phyloP scores from a whole-genome alignment of 1,139 yeast genomes.

The Nakaseomyces sp. region DNA sequence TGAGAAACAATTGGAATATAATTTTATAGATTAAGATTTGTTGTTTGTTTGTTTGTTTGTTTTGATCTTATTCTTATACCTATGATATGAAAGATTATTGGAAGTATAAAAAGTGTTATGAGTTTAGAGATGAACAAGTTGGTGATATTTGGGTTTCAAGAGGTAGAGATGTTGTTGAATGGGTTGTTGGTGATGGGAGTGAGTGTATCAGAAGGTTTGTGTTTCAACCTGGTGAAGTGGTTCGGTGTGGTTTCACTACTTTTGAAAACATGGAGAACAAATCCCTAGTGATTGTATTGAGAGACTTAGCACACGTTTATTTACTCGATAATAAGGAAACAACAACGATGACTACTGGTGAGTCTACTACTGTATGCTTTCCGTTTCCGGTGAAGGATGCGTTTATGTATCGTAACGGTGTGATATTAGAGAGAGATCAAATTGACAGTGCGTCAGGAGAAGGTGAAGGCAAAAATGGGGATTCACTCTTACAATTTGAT shows the following conservation, averaged over 20 bases:
- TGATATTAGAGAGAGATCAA: conserved; percentile 21
- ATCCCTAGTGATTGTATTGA: conserved; percentile 24
- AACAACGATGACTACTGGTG: conserved; percentile 13
- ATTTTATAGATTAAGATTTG: too few relatives aligned
- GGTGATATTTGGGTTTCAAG: conserved; percentile 25
- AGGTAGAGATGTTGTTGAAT: conserved; percentile 19
- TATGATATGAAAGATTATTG: background rate
- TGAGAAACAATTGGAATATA: too few relatives aligned
- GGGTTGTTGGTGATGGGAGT: conserved; percentile 18
- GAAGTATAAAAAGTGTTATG: background rate
- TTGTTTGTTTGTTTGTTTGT: background rate
- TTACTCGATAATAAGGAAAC: conserved; percentile 10
- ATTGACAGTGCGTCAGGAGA: too few relatives aligned
- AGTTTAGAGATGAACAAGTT: background rate
- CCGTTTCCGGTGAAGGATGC: conserved; percentile 27
- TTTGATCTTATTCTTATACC: background rate
- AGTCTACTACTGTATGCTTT: conserved; percentile 21
- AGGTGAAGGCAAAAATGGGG: too few relatives aligned
- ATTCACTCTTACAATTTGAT: background rate
- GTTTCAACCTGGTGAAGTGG: conserved; percentile 15
- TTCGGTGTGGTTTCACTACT: conserved; percentile 27
- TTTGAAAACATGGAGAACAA: conserved; percentile 19
- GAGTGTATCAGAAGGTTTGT: conserved; percentile 19
- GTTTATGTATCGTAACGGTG: conserved; percentile 28
- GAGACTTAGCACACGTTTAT: conserved; percentile 26